Base-by-base conservation (phyloP, 306 rosid genomes). In the Styphnolobium japonicum region DNA sequence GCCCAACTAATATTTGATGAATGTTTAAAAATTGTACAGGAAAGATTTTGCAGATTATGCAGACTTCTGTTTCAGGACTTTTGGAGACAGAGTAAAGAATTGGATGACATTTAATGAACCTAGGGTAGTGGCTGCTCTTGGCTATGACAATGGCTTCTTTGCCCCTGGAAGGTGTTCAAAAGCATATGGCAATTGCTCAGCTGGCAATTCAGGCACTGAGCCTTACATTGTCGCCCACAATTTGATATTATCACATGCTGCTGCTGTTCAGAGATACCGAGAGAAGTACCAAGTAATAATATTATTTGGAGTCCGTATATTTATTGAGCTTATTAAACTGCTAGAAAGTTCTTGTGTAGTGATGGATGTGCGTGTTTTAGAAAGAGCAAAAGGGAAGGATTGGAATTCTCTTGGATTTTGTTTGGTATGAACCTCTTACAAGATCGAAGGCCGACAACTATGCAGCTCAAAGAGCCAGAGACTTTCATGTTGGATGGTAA, bases 61-160 rank as follows among this genome's bases (percentile, higher is more conserved):
- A 18, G 98, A 94, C 1, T 94, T 94, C 45, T 92, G 98, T 71
- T 94, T 94, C 89, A 94, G 92, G 90, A 86, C 89, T 10, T 94
- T 86, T 63, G 98, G 97, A 53, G 98, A 91, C 73, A 87, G 97
- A 86, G 97, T 94, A 27, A 92, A 92, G 90, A 91, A 94, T 15
- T 94, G 97, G 98, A 89, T 92, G 97, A 92, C 98, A 4, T 94
- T 91, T 29, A 94, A 92, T 21, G 98, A 92, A 76, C 97, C 98
- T 0, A 83, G 97, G 75, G 98, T 95, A 0, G 90, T 90, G 52
- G 97, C 98, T 80, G 95, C 98, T 62, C 92, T 92, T 85, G 98
- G 97, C 6, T 95, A 91, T 86, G 98, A 95, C 63, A 90, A 86
- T 39, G 98, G 98, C 27, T 34, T 83, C 42, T 76, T 70, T 64